A percentile compares a stretch with the other conserved stretches of the same genome.
Conservation (phyloP, 176 grass and related monocot species). For the Pontederia crassipes region DNA sequence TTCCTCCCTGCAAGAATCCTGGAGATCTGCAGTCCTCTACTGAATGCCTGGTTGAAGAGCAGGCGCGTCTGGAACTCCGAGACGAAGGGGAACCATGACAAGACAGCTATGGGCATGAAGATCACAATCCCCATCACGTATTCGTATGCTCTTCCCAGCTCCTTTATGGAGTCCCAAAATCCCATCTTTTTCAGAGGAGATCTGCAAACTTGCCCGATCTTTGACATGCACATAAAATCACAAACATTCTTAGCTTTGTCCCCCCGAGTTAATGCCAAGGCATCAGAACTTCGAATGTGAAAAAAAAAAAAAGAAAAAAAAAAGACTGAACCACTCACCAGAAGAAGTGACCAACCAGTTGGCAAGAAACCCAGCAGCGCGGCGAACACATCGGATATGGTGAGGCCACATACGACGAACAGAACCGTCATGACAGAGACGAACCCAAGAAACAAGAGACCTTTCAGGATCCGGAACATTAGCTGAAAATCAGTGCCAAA, state of each 20-base stretch:
- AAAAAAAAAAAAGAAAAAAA: background rate
- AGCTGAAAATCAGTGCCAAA: conserved; percentile 71
- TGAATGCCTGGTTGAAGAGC: conserved; percentile 96
- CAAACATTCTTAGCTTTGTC: background rate
- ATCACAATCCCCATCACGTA: conserved; percentile 72
- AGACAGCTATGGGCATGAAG: conserved; percentile 69
- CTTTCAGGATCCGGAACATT: conserved; percentile 94
- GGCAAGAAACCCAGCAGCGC: conserved; percentile 71
- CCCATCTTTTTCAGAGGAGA: conserved; percentile 26
- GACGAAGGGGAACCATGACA: conserved; percentile 96
- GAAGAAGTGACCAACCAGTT: conserved; percentile 85
- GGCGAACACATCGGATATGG: conserved; percentile 69
- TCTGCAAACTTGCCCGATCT: conserved; percentile 73
- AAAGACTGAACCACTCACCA: conserved; percentile 42
- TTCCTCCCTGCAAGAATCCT: conserved; percentile 72
- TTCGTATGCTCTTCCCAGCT: conserved; percentile 79
- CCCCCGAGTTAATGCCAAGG: background rate
- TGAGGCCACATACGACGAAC: conserved; percentile 52
- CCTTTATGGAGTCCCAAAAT: conserved; percentile 93
- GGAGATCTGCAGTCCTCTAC: conserved; percentile 84
- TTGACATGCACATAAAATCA: background rate
- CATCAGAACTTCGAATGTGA: background rate
- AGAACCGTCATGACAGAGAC: conserved; percentile 68
- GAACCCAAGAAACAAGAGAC: conserved; percentile 82
- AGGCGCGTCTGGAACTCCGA: conserved; percentile 91